Conservation (phyloP, 441 rosid species). For the Manihot esculenta region DNA sequence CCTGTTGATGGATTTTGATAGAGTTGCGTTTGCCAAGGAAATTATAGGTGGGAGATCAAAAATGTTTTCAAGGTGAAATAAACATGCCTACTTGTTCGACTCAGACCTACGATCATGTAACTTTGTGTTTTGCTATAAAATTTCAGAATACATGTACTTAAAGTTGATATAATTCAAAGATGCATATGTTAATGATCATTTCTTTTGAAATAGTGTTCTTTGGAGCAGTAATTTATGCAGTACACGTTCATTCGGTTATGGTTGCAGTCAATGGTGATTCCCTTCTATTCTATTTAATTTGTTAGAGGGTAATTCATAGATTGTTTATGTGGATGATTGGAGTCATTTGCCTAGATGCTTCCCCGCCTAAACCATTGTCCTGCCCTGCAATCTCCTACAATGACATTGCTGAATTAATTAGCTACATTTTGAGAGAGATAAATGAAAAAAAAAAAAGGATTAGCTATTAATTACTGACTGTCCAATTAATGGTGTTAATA, state of each 20-base stretch:
- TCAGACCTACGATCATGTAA: conserved; percentile 5
- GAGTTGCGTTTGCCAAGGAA: background rate
- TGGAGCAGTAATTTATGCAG: background rate
- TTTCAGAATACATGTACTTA: background rate
- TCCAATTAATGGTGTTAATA: no score
- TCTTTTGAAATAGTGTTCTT: background rate
- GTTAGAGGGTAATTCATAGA: background rate
- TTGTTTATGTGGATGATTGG: no score
- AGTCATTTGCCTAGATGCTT: no score
- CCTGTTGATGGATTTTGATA: background rate
- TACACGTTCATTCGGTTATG: background rate
- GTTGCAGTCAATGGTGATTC: background rate
- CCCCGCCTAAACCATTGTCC: no score
- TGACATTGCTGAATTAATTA: no score
- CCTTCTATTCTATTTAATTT: background rate
- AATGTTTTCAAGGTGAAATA: conserved; percentile 19
- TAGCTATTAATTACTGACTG: no score
- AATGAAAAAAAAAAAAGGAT: no score
- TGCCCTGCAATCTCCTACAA: no score
- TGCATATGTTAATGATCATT: background rate
- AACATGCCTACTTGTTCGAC: conserved; percentile 11
- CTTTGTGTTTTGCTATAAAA: background rate
- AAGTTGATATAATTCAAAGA: background rate
- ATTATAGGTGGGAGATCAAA: conserved; percentile 6
- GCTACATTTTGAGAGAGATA: no score